Evolutionary conservation across 2,329 filamentous ascomycete species (phyloP), one percentile per base, ranked within the genome.

Genomic region (Penicillium sp.): DNA sequence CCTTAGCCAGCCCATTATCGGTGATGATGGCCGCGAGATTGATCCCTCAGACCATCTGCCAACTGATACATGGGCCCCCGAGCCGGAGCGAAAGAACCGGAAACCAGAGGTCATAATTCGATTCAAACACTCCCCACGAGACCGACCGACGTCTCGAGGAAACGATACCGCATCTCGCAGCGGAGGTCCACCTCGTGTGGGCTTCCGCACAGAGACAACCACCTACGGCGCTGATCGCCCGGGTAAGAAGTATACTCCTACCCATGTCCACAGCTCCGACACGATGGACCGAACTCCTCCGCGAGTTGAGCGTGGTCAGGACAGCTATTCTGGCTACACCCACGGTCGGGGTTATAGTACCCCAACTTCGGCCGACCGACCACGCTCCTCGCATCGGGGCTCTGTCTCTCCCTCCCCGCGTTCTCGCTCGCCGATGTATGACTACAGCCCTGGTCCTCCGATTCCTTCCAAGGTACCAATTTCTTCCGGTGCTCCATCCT

Each of bases 31-130:
- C 13, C 78, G 83, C 27, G 80, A 84, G 49, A 85, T 87, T 59
- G 84, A 87, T 67, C 84, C 84, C 4, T 85, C 83, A 0, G 84
- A 87, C 64, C 84, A 87, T 63, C 74, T 87, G 2, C 84, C 84
- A 1, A 76, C 84, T 3, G 80, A 85, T 55, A 84, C 82, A 2
- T 87, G 84, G 84, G 84, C 84, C 0, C 84, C 84, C 1, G 84
- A 87, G 61, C 84, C 84, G 2, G 83, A 85, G 56, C 78, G 78
- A 32, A 87, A 86, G 59, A 72, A 66, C 41, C 71, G 70, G 44
- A 72, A 81, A 68, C 72, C 77, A 18, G 76, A 78, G 40, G 73
- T 79, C 21, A 74, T 78, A 13, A 70, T 79, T 40, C 74, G 75
- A 9, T 78, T 79, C 56, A 75, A 75, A 23, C 69, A 75, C 47